These are phyloP conservation scores for Salix viminalis DNA, from an alignment of 345 rosid species.

Conservation along the genomic window DNA sequence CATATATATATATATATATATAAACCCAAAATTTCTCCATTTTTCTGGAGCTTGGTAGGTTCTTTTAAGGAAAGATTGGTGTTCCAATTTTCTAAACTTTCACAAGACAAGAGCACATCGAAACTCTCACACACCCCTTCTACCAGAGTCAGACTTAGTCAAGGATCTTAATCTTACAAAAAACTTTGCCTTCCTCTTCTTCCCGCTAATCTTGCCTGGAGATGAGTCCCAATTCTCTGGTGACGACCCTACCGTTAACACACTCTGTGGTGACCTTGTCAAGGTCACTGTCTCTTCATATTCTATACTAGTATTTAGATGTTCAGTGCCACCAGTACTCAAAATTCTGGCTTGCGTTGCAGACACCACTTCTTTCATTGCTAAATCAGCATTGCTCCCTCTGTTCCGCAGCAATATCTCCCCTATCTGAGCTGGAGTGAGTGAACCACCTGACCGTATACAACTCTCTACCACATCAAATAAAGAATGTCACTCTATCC, in stretches of 20 bases:
- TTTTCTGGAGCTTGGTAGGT: neutral
- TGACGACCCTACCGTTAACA: slow-evolving; percentile 29
- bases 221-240: slow-evolving; percentile 40
- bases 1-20: neutral
- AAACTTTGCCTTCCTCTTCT: slow-evolving; percentile 33
- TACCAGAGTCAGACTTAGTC: slow-evolving; percentile 41
- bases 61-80: slow-evolving; percentile 1
- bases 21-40: neutral
- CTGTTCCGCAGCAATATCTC: slow-evolving; percentile 40
- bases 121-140: slow-evolving; percentile 20
- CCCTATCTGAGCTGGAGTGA: slow-evolving; percentile 46
- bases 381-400: slow-evolving; percentile 32
- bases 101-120: neutral
- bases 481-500: slow-evolving; percentile 29
- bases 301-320: slow-evolving; percentile 10
- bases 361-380: slow-evolving; percentile 38
- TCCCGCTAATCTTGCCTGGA: slow-evolving; percentile 23
- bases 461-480: slow-evolving; percentile 39
- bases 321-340: slow-evolving; percentile 11
- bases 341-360: slow-evolving; percentile 34
- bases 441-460: slow-evolving; percentile 38
- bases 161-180: slow-evolving; percentile 38
- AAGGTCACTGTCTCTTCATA: slow-evolving; percentile 21
- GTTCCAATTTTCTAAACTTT: neutral
- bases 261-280: slow-evolving; percentile 42